A percentile compares a stretch with the other conserved stretches of the same genome.
phyloP scores from a whole-genome alignment of 495 filamentous ascomycete species.

The Rhizodiscina lignyota region DNA sequence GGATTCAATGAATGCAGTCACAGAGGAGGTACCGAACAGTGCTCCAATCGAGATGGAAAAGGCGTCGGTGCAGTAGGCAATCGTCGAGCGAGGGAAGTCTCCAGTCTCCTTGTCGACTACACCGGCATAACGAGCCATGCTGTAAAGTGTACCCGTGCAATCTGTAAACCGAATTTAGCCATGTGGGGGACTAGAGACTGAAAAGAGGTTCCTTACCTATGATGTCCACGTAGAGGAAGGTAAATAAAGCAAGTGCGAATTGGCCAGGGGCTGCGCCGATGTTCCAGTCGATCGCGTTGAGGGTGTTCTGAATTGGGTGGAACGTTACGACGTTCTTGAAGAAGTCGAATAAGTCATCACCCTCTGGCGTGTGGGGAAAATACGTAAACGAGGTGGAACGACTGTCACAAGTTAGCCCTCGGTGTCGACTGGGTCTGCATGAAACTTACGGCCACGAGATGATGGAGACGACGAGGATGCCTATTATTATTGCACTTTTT shows the following conservation, averaged over 20 bases:
- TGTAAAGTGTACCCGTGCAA: constrained; percentile 62
- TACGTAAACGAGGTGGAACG: constrained; percentile 54
- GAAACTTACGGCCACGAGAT: constrained; percentile 54
- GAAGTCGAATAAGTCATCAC: constrained; percentile 54
- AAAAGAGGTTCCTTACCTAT: too few relatives aligned
- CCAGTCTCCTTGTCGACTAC: constrained; percentile 54
- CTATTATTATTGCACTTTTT: constrained; percentile 65
- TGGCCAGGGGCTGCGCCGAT: constrained; percentile 42
- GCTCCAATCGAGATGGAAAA: constrained; percentile 62
- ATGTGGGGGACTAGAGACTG: too few relatives aligned
- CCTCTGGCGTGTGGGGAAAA: constrained; percentile 51
- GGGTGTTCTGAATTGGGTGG: constrained; percentile 49
- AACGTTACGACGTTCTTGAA: constrained; percentile 73
- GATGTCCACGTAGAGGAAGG: constrained; percentile 79
- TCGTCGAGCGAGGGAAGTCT: constrained; percentile 66
- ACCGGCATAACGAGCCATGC: constrained; percentile 68
- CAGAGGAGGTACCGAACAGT: constrained; percentile 55
- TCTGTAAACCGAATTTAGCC: too few relatives aligned
- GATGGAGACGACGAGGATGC: constrained; percentile 66
- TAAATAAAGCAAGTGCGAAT: constrained; percentile 68
- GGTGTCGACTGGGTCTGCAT: neutral
- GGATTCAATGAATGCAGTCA: constrained; percentile 72
- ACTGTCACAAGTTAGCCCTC: constrained; percentile 3
- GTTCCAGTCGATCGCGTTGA: constrained; percentile 54
- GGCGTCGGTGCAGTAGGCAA: constrained; percentile 70